Evolutionary conservation across 345 rosid species (phyloP).

Genomic region (Populus euphratica): DNA sequence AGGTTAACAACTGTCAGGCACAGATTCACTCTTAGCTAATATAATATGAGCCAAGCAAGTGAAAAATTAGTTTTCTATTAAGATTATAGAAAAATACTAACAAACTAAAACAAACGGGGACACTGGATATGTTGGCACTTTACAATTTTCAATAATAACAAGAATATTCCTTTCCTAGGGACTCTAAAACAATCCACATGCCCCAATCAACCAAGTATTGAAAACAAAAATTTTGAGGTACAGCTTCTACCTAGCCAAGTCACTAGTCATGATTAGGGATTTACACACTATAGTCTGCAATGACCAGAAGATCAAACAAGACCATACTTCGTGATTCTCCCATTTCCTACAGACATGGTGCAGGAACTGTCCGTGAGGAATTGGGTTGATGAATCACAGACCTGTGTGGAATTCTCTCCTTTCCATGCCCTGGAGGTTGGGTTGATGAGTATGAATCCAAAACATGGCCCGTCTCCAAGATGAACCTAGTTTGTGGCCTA

Average conservation of each 20-base stretch:
- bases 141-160: constrained; percentile 17
- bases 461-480: constrained; percentile 40
- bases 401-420: constrained; percentile 25
- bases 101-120: background rate
- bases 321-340: constrained; percentile 36
- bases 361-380: constrained; percentile 8
- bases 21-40: background rate
- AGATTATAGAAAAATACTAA: background rate
- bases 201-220: constrained; percentile 34
- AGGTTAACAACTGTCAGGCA: background rate
- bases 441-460: constrained; percentile 34
- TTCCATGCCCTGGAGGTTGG: constrained; percentile 14
- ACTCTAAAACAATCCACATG: constrained; percentile 11
- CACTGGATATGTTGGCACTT: constrained; percentile 7
- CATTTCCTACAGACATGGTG: constrained; percentile 40
- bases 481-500: constrained; percentile 48
- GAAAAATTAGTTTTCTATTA: background rate
- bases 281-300: constrained; percentile 26
- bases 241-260: constrained; percentile 18
- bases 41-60: background rate
- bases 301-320: constrained; percentile 40
- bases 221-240: constrained; percentile 35
- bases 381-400: constrained; percentile 25
- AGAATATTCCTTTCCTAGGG: constrained; percentile 18
- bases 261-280: constrained; percentile 21